Conservation (phyloP, 1,284 basidiomycete species). For the Marasmius fiardii region DNA sequence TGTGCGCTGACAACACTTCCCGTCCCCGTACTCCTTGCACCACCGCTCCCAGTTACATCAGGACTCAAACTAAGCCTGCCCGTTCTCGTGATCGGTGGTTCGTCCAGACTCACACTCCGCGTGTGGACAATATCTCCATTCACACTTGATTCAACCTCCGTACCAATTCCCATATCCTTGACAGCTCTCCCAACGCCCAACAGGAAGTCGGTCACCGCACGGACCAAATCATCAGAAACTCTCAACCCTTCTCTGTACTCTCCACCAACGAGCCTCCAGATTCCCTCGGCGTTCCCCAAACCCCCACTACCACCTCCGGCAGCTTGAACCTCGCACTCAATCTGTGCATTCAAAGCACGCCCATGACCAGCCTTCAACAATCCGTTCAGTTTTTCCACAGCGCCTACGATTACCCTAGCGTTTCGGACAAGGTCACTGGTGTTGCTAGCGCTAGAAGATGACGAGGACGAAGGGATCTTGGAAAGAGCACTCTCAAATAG, state of each 20-base stretch:
- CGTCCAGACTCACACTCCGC: conserved; percentile 46
- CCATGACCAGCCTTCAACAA: conserved; percentile 53
- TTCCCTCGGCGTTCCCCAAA: conserved; percentile 37
- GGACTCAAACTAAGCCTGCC: conserved; percentile 31
- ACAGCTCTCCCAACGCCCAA: conserved; percentile 68
- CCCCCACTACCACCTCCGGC: conserved; percentile 25
- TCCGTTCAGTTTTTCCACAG: conserved; percentile 60
- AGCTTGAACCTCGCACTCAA: conserved; percentile 66
- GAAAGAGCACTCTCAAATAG: conserved; percentile 67
- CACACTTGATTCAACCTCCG: neutral
- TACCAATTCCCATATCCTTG: conserved; percentile 44
- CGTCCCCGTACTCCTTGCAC: conserved; percentile 23
- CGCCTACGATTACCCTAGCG: conserved; percentile 60
- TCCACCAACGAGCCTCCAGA: conserved; percentile 65
- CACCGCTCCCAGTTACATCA: conserved; percentile 22
- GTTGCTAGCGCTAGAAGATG: conserved; percentile 32
- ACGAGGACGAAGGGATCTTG: conserved; percentile 44
- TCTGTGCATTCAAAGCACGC: conserved; percentile 63
- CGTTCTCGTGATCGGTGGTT: conserved; percentile 30
- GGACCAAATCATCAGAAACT: conserved; percentile 71
- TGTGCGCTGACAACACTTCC: conserved; percentile 41
- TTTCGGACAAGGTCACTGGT: conserved; percentile 53
- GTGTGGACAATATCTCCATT: conserved; percentile 29
- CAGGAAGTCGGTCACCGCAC: conserved; percentile 69
- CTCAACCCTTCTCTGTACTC: conserved; percentile 70